Base-by-base conservation (phyloP, 1,284 basidiomycete species). In the Naganishia albida region DNA sequence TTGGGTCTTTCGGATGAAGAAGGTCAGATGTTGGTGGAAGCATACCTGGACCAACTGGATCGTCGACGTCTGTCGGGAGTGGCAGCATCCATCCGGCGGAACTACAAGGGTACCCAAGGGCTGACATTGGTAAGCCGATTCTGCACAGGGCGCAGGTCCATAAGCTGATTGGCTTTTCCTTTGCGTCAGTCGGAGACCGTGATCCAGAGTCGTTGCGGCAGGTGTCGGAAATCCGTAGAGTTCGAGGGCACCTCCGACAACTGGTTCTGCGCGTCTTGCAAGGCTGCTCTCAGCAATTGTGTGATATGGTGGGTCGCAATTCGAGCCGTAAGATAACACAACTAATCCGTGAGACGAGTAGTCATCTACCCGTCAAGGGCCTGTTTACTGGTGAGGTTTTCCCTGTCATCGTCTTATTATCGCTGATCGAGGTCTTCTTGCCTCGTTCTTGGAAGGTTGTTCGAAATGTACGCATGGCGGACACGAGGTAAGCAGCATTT, bases 11-110 rank as follows among this genome's bases (percentile, higher is more conserved):
- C 55, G 10, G 39, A 50, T 25, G 26, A 62, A n/a, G 55, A 60
- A 42, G 55, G 46, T 12, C 46, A 54, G 30, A 50, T 60, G 23
- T 44, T 67, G 13, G 44, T 65, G 7, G 57, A 62, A 30, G 15
- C 63, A 7, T 67, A 67, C 23, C 59, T 67, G 13, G 67, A 62
- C 15, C 59, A 65, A 16, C 44, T 67, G 15, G 63, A 67, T 18
- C 67, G 67, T 7, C 50, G 53, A 7, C 63, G 63, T 6, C 39
- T 67, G 34, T 44, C 57, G 20, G 46, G 54, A 3, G 57, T 62
- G 12, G 63, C 67, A 1, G 67, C 67, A 15, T 49, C 48, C n/a
- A 64, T 67, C 13, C 56, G 67, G 4, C 44, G 38, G 12, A 25
- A 38, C 18, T 51, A 54, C 16, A 38, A 62, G n/a, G 30, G 40